Base-by-base conservation (phyloP, 2,329 filamentous ascomycete genomes). In the Xylaria sp. region DNA sequence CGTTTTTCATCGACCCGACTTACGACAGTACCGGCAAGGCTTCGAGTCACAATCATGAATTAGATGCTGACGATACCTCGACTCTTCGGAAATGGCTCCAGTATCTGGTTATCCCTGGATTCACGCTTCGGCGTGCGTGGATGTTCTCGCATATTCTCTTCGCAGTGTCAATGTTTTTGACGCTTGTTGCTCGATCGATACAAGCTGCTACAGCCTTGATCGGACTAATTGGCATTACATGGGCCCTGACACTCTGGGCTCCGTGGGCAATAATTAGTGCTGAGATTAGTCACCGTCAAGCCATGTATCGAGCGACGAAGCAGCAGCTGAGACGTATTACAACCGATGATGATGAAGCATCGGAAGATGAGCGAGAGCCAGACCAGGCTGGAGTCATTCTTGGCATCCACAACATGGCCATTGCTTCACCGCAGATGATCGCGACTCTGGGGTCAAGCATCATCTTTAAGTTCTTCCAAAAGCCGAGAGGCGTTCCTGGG, bases 181-280 rank as follows among this genome's bases (percentile, higher is more conserved):
- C 94, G 0, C 87, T 96, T 60, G 83, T 96, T 63, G 91, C 96
- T 40, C 84, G 82, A 42, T 87, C 86, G 2, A 88, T 92, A 7
- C 80, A 85, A 60, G 86, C 84, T 9, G 94, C 92, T 1, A 96
- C 91, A 0, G 82, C 87, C 1, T 84, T 97, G 35, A 89, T 97
- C 59, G 92, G 89, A 1, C 79, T 95, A 23, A 88, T 96, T 50
- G 94, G 94, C 35, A 88, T 98, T 61, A 93, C 92, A 1, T 98
- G 94, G 94, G 93, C 94, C 21, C 81, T 97, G 71, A 93, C 93
- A 1, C 86, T 96, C 25, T 98, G 94, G 94, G 94, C 94, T 0
- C 94, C 94, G 0, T 98, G 94, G 80, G 94, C 94, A 40, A 91
- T 98, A 70, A 97, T 98, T 74, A 93, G 92, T 47, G 92, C 92